Evolutionary conservation across 306 rosid genomes (phyloP).

Genomic region (Pterocarpus macrocarpus): DNA sequence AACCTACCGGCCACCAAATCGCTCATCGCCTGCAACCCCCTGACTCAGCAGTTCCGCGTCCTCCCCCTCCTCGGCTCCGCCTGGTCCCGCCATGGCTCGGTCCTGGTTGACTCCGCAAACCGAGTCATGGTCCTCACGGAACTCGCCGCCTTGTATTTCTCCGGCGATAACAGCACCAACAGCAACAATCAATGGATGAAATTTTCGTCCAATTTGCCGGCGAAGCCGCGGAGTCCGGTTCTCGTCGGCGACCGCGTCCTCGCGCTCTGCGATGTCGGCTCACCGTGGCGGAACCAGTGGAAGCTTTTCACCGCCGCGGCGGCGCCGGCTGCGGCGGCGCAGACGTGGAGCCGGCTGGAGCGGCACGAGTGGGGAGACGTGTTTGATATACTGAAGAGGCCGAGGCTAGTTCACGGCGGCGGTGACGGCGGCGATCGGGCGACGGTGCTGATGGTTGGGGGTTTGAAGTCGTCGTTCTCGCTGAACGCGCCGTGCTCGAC

Average conservation of each 20-base stretch:
- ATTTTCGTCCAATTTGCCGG: slow-evolving; percentile 81
- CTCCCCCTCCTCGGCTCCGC: slow-evolving; percentile 94
- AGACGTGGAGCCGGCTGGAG: slow-evolving; percentile 75
- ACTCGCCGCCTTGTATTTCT: slow-evolving; percentile 80
- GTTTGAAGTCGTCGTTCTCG: slow-evolving; percentile 78
- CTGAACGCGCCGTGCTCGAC: slow-evolving; percentile 82
- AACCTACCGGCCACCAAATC: slow-evolving; percentile 51
- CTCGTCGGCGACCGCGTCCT: slow-evolving; percentile 68
- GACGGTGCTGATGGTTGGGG: slow-evolving; percentile 82
- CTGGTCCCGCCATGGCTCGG: slow-evolving; percentile 93
- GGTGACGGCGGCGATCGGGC: slow-evolving; percentile 54
- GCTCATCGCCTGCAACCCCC: slow-evolving; percentile 79
- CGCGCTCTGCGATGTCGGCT: slow-evolving; percentile 90
- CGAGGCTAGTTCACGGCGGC: slow-evolving; percentile 72
- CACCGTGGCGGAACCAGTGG: slow-evolving; percentile 94
- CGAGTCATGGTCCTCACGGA: slow-evolving; percentile 89
- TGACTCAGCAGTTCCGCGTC: slow-evolving; percentile 71
- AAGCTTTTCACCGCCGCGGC: slow-evolving; percentile 66
- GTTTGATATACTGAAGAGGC: slow-evolving; percentile 80
- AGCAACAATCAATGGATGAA: slow-evolving; percentile 62
- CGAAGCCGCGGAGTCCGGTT: slow-evolving; percentile 91
- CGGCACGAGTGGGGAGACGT: slow-evolving; percentile 88
- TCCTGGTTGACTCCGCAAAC: slow-evolving; percentile 71
- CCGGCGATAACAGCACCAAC: slow-evolving; percentile 11
- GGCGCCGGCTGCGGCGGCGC: slow-evolving; percentile 1